These are phyloP conservation scores for Wickerhamiella slavikovae DNA, from an alignment of 805 yeast species.

Conservation along the genomic window DNA sequence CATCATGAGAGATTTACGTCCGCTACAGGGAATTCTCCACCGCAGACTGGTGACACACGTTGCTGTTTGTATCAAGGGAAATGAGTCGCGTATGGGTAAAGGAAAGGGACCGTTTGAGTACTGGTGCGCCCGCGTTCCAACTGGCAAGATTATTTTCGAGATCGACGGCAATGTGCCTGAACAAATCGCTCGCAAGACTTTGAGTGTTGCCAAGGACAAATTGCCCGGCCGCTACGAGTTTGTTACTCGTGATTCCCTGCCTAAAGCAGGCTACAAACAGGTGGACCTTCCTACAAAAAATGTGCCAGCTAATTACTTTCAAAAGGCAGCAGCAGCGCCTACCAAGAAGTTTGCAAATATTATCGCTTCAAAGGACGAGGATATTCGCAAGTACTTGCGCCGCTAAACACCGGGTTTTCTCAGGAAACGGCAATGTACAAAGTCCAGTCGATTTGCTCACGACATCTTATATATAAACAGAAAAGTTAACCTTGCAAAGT, in stretches of 20 bases:
- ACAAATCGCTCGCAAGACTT: constrained; percentile 72
- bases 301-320: constrained; percentile 31
- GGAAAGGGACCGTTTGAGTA: constrained; percentile 96
- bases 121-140: constrained; percentile 93
- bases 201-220: constrained; percentile 73
- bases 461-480: too few species aligned
- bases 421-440: background rate
- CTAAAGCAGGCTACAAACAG: constrained; percentile 50
- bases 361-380: constrained; percentile 16
- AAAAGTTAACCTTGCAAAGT: too few species aligned
- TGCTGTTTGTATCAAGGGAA: constrained; percentile 91
- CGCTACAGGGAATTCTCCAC: constrained; percentile 47
- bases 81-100: constrained; percentile 99
- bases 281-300: constrained; percentile 25
- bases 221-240: constrained; percentile 87
- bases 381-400: constrained; percentile 40
- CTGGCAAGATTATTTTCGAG: constrained; percentile 84
- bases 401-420: constrained; percentile 21
- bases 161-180: constrained; percentile 63
- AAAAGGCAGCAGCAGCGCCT: constrained; percentile 36
- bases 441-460: too few species aligned
- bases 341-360: constrained; percentile 30
- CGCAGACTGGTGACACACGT: constrained; percentile 67
- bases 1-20: constrained; percentile 64
- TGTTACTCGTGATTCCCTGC: constrained; percentile 34